Conservation (phyloP, 2,329 filamentous ascomycete genomes). For the Penicillium sp. region DNA sequence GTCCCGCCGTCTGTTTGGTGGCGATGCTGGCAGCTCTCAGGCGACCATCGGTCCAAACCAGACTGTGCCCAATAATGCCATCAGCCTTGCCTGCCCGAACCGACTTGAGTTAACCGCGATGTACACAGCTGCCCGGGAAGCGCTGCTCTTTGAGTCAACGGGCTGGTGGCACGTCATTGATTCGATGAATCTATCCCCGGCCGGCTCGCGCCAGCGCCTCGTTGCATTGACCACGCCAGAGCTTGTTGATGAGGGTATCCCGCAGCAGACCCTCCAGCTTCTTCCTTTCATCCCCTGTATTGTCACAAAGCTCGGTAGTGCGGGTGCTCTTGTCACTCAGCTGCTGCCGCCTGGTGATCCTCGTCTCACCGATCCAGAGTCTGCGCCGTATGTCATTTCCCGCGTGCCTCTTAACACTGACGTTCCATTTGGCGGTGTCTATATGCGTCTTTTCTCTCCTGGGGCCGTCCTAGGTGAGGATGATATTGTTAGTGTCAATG, state of each 20-base stretch:
- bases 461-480: constrained; percentile 60
- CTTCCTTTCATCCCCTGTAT: constrained; percentile 86
- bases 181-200: constrained; percentile 69
- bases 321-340: constrained; percentile 74
- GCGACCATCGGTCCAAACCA: constrained; percentile 34
- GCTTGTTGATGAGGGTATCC: constrained; percentile 77
- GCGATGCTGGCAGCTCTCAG: constrained; percentile 15
- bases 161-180: constrained; percentile 83
- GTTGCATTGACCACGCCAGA: constrained; percentile 64
- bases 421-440: constrained; percentile 72
- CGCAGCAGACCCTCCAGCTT: constrained; percentile 79
- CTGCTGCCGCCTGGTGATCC: constrained; percentile 69
- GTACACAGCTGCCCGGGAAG: constrained; percentile 67
- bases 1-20: constrained; percentile 65
- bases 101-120: constrained; percentile 77
- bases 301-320: constrained; percentile 76
- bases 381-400: constrained; percentile 70
- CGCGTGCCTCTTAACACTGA: constrained; percentile 56
- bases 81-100: constrained; percentile 82
- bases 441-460: constrained; percentile 75
- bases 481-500: constrained; percentile 86
- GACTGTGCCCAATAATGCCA: constrained; percentile 62
- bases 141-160: constrained; percentile 67
- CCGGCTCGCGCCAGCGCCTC: constrained; percentile 70
- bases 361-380: constrained; percentile 62